These are phyloP conservation scores for Suillus bovinus DNA, from an alignment of 768 basidiomycete genomes.

Conservation along the genomic window DNA sequence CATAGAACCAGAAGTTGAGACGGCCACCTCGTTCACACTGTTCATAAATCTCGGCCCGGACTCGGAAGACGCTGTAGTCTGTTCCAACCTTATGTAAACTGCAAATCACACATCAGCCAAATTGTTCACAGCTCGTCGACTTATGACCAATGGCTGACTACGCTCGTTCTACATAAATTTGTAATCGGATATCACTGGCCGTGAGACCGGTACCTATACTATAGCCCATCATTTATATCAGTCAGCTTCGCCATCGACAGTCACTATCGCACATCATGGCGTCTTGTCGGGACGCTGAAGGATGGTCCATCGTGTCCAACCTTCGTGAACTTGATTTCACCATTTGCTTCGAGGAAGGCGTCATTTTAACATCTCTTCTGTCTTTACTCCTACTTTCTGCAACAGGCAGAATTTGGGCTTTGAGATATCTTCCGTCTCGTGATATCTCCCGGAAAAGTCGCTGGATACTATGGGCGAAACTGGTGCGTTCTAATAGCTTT, in stretches of 20 bases:
- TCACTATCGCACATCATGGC: slow-evolving; percentile 31
- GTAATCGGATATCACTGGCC: no score
- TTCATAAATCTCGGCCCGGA: slow-evolving; percentile 6
- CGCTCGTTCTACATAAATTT: no score
- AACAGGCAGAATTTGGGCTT: slow-evolving; percentile 39
- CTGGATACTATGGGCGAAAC: slow-evolving; percentile 57
- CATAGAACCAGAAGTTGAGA: slow-evolving; percentile 12
- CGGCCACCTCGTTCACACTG: slow-evolving; percentile 19
- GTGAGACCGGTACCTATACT: no score
- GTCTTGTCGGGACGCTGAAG: slow-evolving; percentile 56
- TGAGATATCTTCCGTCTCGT: slow-evolving; percentile 25
- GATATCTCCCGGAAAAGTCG: slow-evolving; percentile 48
- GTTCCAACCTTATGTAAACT: no score
- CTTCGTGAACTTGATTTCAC: slow-evolving; percentile 73
- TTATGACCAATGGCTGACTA: no score
- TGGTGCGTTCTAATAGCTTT: slow-evolving; percentile 47
- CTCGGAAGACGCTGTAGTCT: not conserved
- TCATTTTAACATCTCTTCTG: slow-evolving; percentile 57
- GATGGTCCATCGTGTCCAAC: slow-evolving; percentile 63
- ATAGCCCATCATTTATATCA: not conserved
- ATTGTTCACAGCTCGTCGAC: no score
- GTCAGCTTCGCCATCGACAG: not conserved
- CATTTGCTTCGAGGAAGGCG: slow-evolving; percentile 77
- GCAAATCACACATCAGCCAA: no score
- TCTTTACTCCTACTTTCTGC: slow-evolving; percentile 44